Conservation (phyloP, 73 alveolate genomes). For the Tetrahymena malaccensis region DNA sequence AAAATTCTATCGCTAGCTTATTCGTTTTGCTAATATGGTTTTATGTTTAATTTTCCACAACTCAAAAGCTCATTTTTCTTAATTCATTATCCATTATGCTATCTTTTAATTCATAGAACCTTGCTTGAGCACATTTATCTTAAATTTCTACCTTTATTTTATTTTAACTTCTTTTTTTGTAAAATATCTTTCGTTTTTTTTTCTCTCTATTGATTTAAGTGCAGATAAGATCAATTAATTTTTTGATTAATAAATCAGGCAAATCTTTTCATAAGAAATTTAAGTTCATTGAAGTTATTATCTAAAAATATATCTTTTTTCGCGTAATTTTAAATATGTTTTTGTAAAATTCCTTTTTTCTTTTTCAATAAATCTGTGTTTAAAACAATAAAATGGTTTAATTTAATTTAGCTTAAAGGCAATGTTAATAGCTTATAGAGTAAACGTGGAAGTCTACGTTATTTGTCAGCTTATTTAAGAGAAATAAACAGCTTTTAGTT, state of each 20-base stretch:
- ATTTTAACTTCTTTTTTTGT: not conserved
- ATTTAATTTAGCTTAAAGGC: too few relatives aligned
- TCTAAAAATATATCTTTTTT: not conserved
- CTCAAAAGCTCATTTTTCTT: too few relatives aligned
- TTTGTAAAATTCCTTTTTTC: too few relatives aligned
- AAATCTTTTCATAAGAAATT: not conserved
- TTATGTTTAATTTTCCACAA: not conserved
- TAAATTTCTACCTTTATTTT: not conserved
- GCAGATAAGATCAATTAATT: not conserved
- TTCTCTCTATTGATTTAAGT: not conserved
- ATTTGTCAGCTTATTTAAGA: not conserved
- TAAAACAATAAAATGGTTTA: not conserved
- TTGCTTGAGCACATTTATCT: not conserved
- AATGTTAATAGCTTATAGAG: not conserved
- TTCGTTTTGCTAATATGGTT: not conserved
- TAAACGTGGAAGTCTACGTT: not conserved
- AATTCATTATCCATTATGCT: not conserved
- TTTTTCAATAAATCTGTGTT: too few relatives aligned
- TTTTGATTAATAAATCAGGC: not conserved
- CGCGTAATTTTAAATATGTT: not conserved
- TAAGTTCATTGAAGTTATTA: not conserved
- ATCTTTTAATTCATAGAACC: too few relatives aligned
- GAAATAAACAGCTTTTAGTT: not conserved
- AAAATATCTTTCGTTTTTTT: not conserved
- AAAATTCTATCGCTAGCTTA: not conserved